Evolutionary conservation across 148 eudicot genomes (phyloP), one percentile per base, ranked within the genome.

Genomic region (Rhododendron williamsianum): DNA sequence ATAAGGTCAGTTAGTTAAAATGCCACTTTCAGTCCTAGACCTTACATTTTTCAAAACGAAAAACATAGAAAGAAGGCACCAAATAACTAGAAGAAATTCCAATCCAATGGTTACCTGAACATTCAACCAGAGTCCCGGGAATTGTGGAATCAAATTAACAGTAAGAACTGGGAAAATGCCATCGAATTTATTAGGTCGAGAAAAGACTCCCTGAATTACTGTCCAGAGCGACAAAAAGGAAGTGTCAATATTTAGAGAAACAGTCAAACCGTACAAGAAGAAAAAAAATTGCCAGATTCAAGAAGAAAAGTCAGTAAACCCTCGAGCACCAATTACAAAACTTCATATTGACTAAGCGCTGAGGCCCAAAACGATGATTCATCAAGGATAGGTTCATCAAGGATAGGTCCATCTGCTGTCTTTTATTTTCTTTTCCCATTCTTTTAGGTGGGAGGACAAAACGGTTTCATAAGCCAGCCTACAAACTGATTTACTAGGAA

Each of bases 81-180:
- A 49, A 51, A 33, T 83, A 51, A 2, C n/a, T 33, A 3, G 7
- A 67, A 43, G 67, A 12, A 41, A 82, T 81, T 73, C 15, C 67
- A 73, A 73, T 13, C n/a, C 69, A 83, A 72, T 7, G n/a, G 35
- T 72, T 88, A 95, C 98, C 98, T 92, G 90, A 76, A 95, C 78
- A 89, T 93, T 95, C 56, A 95, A 89, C 98, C 98, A 95, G 11
- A 88, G 78, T 23, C 91, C 93, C 9, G 90, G 88, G 65, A 78
- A 81, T 83, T 89, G 85, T 45, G 38, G 81, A 78, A 72, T 87
- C 41, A 90, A 89, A 10, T 87, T 86, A 78, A 91, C 93, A 25
- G 92, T 94, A 84, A 91, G 89, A 91, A 95, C 88, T 82, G 11
- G 87, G 81, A 60, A 0, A 71, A 82, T 76, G 7, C 76, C 84